Evolutionary conservation across 129 eudicot species (phyloP), one percentile per base, ranked within the genome.

Genomic region (Flaveria trinervia): DNA sequence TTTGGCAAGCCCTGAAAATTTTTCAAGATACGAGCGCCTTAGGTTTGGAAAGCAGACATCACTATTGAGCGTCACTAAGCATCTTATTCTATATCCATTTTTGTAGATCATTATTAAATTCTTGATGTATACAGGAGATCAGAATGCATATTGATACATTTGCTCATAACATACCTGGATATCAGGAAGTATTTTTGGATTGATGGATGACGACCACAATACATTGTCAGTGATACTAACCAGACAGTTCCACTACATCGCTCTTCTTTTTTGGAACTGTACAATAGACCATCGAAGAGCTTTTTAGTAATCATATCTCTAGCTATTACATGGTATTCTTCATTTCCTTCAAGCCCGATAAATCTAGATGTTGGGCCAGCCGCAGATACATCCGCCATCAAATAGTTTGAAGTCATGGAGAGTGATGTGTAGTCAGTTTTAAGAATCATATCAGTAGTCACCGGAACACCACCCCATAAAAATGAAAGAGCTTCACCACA

Each of bases 381-480:
- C 41, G 96, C 79, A 23, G 93, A 82, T 66, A 87, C 75, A 71
- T 89, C 97, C 59, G 83, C 98, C 88, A 89, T 84, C 72, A 94
- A 75, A 86, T 84, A 91, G 80, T 91, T 91, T 69, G 98, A 91
- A 76, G 87, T 82, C 90, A 78, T 85, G 60, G 98, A 94, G 81
- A 94, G 93, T 22, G 98, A 94, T 65, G 78, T 86, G 76, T 89
- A 94, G 77, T 91, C 90, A 28, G 96, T 94, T 81, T 83, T 89
- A 54, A 94, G 85, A 70, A 94, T 91, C 83, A 78, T 72, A 73
- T 89, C 92, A 39, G 90, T 85, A 16, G 91, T 89, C 80, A 94
- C 98, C 55, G 98, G 98, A 84, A 94, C 98, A 70, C 97, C 88
- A 1, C 98, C 98, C 97, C 98, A 94, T 64, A 91, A 41, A 78